Evolutionary conservation across 1,284 basidiomycete genomes (phyloP), one percentile per base, ranked within the genome.

Genomic region (Volvariella surrecta): DNA sequence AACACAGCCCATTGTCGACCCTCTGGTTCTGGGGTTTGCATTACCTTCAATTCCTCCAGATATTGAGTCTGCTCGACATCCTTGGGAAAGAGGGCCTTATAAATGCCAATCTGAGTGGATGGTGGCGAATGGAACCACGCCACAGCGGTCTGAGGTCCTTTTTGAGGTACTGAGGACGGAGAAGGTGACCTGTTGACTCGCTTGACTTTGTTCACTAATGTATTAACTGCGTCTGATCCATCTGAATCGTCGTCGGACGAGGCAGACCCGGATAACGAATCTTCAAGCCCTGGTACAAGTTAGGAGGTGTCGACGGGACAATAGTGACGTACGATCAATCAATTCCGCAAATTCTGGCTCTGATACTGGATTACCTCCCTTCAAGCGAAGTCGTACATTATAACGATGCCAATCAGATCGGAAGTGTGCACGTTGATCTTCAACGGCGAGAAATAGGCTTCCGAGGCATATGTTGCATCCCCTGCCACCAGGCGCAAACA

Each of bases 371-470:
- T 67, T 70, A 30, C 74, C 72, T 13, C 81, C 78, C 43, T 66
- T 66, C 28, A 92, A 64, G 45, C 79, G 82, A 39, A 79, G 73
- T 63, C 95, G 96, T 49, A 94, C 88, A 58, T 99, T 99, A 66
- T 96, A 98, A 43, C 93, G 76, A 72, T 99, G 95, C 95, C 95
- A 98, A 62, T 98, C 94, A 20, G 89, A 90, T 54, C 85, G 82
- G 60, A 91, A 97, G 62, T 99, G 95, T 1, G 69, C 62, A 38
- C 94, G 74, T 57, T 97, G 92, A 43, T 89, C 85, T 21, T 88
- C 78, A 2, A 95, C 76, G 43, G 84, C 80, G 9, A 69, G 54
- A 50, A 98, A 97, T 0, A 66, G 56, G 1, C 74, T 71, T 1
- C 80, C 82, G 4, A 81, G 72, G 55, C 91, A 95, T 43, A 91